Evolutionary conservation across 2,329 filamentous ascomycete species (phyloP).

Genomic region (Xylariaceae sp.): DNA sequence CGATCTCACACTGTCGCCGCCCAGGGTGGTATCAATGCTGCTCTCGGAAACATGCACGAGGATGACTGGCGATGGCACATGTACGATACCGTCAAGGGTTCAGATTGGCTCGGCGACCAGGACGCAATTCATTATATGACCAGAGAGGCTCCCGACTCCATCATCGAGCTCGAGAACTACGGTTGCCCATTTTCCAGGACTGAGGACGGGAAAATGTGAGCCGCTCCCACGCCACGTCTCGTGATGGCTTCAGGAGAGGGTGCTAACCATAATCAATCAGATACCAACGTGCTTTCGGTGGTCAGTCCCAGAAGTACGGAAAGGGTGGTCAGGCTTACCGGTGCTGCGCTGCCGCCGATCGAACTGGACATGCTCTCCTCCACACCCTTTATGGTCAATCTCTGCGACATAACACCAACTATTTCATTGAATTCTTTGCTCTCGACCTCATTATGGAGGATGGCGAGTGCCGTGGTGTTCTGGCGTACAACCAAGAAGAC

Average conservation of each 20-base stretch:
- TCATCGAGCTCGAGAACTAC: constrained; percentile 95
- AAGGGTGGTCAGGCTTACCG: constrained; percentile 98
- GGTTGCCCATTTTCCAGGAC: constrained; percentile 96
- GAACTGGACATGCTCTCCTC: constrained; percentile 94
- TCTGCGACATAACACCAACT: constrained; percentile 96
- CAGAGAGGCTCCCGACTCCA: constrained; percentile 83
- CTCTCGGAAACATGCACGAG: constrained; percentile 92
- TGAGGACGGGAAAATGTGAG: constrained; percentile 85
- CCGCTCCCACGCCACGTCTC: background rate
- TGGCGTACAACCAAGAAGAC: constrained; percentile 98
- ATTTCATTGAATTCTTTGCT: constrained; percentile 99
- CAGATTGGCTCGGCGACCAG: constrained; percentile 95
- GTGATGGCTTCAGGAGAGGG: background rate
- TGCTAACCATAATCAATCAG: constrained; percentile 39
- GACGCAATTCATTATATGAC: constrained; percentile 99
- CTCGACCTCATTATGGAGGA: constrained; percentile 97
- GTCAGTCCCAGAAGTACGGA: constrained; percentile 90
- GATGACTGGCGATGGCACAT: constrained; percentile 99
- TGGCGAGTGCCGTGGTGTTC: constrained; percentile 90
- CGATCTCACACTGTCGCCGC: constrained; percentile 80
- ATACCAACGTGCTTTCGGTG: constrained; percentile 98
- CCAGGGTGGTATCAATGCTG: constrained; percentile 82
- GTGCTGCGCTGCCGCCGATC: constrained; percentile 92
- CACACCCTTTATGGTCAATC: constrained; percentile 99
- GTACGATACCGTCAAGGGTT: constrained; percentile 98